Evolutionary conservation across 371 early-diverging fungal species (phyloP).

Genomic region (Fennellomyces sp.): DNA sequence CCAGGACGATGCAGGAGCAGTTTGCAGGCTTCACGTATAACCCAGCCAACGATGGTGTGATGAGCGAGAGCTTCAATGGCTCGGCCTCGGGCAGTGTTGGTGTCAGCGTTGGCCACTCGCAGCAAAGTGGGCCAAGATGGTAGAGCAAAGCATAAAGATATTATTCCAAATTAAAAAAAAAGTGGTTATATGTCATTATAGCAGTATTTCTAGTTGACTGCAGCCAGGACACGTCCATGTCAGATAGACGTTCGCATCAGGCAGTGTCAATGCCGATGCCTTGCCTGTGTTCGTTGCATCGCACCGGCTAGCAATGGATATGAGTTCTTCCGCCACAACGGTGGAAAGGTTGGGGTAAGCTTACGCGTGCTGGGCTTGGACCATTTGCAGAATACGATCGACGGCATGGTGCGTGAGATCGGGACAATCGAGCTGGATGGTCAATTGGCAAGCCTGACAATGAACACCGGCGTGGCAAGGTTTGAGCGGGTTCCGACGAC

Average conservation of each 20-base stretch:
- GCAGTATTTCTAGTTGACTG: slow-evolving; percentile 15
- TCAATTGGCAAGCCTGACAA: slow-evolving; percentile 7
- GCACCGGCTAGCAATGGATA: too few relatives aligned
- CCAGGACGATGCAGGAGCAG: slow-evolving; percentile 91
- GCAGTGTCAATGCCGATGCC: background rate
- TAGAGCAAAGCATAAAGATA: background rate
- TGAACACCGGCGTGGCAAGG: slow-evolving; percentile 6
- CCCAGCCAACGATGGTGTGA: slow-evolving; percentile 46
- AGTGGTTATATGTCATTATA: background rate
- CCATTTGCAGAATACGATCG: slow-evolving; percentile 5
- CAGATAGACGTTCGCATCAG: slow-evolving; percentile 10
- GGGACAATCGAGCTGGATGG: slow-evolving; percentile 2
- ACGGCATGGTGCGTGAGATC: slow-evolving; percentile 5
- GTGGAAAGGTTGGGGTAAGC: background rate
- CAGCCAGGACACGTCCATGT: slow-evolving; percentile 19
- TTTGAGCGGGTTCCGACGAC: background rate
- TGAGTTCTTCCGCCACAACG: background rate
- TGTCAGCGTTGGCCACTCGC: slow-evolving; percentile 17
- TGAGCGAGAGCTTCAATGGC: slow-evolving; percentile 42
- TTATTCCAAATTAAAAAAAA: background rate
- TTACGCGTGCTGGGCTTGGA: slow-evolving; percentile 1
- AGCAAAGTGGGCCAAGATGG: slow-evolving; percentile 24
- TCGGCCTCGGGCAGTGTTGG: slow-evolving; percentile 19
- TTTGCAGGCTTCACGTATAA: slow-evolving; percentile 87
- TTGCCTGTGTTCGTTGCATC: background rate